Percentiles rank a stretch among this genome's conserved stretches.
Evolutionary conservation across 2,329 filamentous ascomycete genomes (phyloP).

Genomic region (Daldinia sp.): DNA sequence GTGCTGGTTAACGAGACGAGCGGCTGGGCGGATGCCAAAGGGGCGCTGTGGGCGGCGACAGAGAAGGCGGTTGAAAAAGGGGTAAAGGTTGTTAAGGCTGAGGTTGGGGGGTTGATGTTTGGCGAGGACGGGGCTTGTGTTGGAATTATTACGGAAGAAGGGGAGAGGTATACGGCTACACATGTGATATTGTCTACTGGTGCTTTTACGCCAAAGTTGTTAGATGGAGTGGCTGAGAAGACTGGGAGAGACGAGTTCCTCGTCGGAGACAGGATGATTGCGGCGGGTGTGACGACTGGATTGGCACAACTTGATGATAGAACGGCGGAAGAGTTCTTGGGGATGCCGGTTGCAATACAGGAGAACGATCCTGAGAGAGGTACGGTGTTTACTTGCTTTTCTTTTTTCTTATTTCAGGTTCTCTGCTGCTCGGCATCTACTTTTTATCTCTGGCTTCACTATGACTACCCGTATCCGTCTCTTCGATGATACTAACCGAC

Average conservation of each 20-base stretch:
- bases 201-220: constrained; percentile 62
- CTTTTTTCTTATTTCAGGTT: not conserved
- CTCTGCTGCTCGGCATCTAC: no score
- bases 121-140: constrained; percentile 45
- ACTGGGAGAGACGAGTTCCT: constrained; percentile 59
- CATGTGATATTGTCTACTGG: constrained; percentile 62
- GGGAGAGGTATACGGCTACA: constrained; percentile 56
- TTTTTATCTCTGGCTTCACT: no score
- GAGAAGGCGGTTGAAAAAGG: constrained; percentile 61
- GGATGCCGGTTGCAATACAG: constrained; percentile 48
- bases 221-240: constrained; percentile 57
- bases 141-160: constrained; percentile 59
- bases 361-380: constrained; percentile 45
- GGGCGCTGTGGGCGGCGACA: constrained; percentile 62
- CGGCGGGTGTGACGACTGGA: constrained; percentile 62
- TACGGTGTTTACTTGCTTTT: constrained; percentile 16
- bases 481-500: not conserved
- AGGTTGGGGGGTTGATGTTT: constrained; percentile 59
- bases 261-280: constrained; percentile 61
- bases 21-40: constrained; percentile 68
- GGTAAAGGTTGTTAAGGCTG: constrained; percentile 63
- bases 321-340: constrained; percentile 32
- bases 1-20: constrained; percentile 66
- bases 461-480: no score
- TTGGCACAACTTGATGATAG: constrained; percentile 45